Evolutionary conservation across 2,329 filamentous ascomycete species (phyloP).

Genomic region (Fusarium metavorans): DNA sequence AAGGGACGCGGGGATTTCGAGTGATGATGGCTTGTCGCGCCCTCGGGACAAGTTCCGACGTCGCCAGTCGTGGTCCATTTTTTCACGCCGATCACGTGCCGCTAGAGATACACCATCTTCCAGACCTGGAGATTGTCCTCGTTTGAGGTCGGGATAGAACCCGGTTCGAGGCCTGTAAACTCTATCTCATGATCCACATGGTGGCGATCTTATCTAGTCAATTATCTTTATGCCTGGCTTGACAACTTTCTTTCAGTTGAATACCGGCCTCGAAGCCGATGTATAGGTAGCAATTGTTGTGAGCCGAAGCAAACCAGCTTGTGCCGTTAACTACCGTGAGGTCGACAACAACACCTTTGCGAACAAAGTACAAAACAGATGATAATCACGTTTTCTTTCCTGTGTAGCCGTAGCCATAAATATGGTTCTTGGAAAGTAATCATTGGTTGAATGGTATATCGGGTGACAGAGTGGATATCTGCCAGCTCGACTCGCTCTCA

Average conservation of each 20-base stretch:
- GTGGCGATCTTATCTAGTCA: not conserved
- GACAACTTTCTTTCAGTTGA: not conserved
- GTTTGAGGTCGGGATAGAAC: conserved; percentile 16
- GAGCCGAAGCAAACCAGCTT: not conserved
- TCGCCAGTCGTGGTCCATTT: conserved; percentile 1
- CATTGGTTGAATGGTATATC: not conserved
- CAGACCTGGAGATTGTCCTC: not conserved
- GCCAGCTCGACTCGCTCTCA: not conserved
- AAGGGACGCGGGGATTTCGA: conserved; percentile 18
- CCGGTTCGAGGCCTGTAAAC: conserved; percentile 1
- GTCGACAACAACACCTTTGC: not conserved
- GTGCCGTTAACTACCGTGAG: not conserved
- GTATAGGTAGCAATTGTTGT: not conserved
- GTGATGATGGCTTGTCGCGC: conserved; percentile 27
- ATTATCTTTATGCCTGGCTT: not conserved
- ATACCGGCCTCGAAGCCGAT: not conserved
- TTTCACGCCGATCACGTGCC: conserved; percentile 28
- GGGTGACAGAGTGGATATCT: not conserved
- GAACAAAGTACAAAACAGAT: not conserved
- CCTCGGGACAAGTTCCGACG: conserved; percentile 32
- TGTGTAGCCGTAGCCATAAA: not conserved
- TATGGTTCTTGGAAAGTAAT: not conserved
- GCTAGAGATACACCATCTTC: not conserved
- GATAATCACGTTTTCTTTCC: not conserved
- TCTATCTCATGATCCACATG: not conserved